Percentiles rank a stretch among this genome's conserved stretches.
These are phyloP conservation scores for Nothomitra cinnamomea DNA, from an alignment of 2,329 filamentous ascomycete genomes.

Conservation along the genomic window DNA sequence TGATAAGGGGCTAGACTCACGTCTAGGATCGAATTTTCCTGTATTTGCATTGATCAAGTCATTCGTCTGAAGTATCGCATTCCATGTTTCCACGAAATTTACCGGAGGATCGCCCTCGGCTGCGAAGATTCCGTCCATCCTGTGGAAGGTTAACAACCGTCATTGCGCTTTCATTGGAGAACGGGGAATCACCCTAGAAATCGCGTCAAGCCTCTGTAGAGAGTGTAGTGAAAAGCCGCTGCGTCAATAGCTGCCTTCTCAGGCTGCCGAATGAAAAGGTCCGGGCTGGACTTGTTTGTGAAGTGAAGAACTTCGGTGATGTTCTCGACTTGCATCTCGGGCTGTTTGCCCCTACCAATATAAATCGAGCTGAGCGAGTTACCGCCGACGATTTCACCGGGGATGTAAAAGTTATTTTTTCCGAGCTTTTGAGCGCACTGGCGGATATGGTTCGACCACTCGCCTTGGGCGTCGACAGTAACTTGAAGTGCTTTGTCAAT, in stretches of 20 bases:
- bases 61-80: conserved; percentile 38
- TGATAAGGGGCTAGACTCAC: conserved; percentile 33
- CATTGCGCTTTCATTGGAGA: background rate
- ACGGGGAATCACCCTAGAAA: background rate
- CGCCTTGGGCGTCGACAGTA: conserved; percentile 42
- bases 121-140: conserved; percentile 18
- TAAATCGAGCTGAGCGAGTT: conserved; percentile 44
- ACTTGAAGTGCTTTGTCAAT: conserved; percentile 50
- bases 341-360: conserved; percentile 41
- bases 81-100: conserved; percentile 34
- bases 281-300: background rate
- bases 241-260: background rate
- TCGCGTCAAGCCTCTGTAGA: background rate
- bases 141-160: conserved; percentile 14
- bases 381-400: conserved; percentile 46
- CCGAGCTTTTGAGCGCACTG: conserved; percentile 37
- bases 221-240: conserved; percentile 3
- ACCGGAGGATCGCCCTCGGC: conserved; percentile 18
- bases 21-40: conserved; percentile 43
- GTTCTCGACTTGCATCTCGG: conserved; percentile 17
- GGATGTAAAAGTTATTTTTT: conserved; percentile 46
- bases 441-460: conserved; percentile 39
- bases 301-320: background rate
- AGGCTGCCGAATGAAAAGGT: background rate
- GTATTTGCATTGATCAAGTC: conserved; percentile 44